Conservation (phyloP, 2,329 filamentous ascomycete genomes). For the Aspergillus fischeri region DNA sequence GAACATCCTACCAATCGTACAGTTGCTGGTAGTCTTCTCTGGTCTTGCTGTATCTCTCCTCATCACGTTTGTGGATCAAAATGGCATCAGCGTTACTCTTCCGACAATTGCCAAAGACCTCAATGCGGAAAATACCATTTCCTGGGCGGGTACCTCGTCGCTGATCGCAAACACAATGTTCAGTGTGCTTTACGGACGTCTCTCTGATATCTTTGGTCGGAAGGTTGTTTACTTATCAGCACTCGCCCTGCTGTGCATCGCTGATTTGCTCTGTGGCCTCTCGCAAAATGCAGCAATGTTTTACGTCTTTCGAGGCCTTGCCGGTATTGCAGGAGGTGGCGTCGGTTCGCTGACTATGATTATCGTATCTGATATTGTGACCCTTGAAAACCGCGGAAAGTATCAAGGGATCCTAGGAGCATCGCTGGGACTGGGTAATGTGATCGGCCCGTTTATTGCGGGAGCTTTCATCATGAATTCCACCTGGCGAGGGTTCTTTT, state of each 20-base stretch:
- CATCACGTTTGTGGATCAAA: constrained; percentile 56
- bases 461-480: constrained; percentile 42
- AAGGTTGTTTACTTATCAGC: constrained; percentile 56
- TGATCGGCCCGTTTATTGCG: constrained; percentile 46
- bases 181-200: constrained; percentile 60
- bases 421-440: constrained; percentile 44
- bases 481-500: constrained; percentile 47
- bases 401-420: constrained; percentile 47
- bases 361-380: constrained; percentile 58
- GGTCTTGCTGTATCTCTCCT: constrained; percentile 52
- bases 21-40: constrained; percentile 47
- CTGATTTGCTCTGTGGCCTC: constrained; percentile 58
- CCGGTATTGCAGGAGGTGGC: constrained; percentile 60
- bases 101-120: constrained; percentile 51
- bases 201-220: constrained; percentile 59
- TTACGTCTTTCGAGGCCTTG: constrained; percentile 57
- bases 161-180: constrained; percentile 63
- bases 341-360: constrained; percentile 59
- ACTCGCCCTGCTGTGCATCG: constrained; percentile 50
- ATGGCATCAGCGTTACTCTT: constrained; percentile 52
- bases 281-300: constrained; percentile 54
- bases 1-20: constrained; percentile 51
- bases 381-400: constrained; percentile 56
- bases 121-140: constrained; percentile 47
- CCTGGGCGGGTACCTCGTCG: constrained; percentile 69